Evolutionary conservation across 352 stramenopile genomes (phyloP).

Genomic region (Globisporangium irregulare): DNA sequence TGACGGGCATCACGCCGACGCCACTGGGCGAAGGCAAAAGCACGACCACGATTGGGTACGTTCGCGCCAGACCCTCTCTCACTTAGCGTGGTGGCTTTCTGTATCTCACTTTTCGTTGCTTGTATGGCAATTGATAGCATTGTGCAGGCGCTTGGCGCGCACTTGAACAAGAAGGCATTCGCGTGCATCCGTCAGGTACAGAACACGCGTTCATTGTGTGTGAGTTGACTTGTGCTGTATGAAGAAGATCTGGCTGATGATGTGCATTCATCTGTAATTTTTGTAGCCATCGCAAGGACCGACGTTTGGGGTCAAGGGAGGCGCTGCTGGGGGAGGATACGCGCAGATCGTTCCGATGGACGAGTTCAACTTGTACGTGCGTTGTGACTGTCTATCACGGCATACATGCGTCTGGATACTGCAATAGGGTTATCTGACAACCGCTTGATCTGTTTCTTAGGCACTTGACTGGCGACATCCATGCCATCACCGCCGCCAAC

Average conservation of each 20-base stretch:
- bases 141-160: conserved; percentile 92
- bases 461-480: conserved; percentile 98
- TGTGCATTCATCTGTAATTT: conserved; percentile 21
- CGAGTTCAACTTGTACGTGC: conserved; percentile 97
- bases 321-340: conserved; percentile 86
- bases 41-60: conserved; percentile 96
- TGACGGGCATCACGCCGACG: conserved; percentile 97
- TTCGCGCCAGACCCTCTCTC: background rate
- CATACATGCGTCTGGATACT: conserved; percentile 13
- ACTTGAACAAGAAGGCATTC: conserved; percentile 93
- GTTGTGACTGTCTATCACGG: background rate
- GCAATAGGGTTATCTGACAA: background rate
- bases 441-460: conserved; percentile 20
- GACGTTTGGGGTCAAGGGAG: conserved; percentile 98
- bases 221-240: background rate
- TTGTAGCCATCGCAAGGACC: conserved; percentile 93
- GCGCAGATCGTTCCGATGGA: conserved; percentile 95
- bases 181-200: conserved; percentile 95
- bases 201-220: conserved; percentile 28
- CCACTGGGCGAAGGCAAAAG: conserved; percentile 98
- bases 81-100: too few species aligned
- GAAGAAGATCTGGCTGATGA: conserved; percentile 9
- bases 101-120: conserved; percentile 45
- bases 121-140: conserved; percentile 51
- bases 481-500: conserved; percentile 97